Conservation (phyloP, 1,284 basidiomycete genomes). For the Sporisorium scitamineum region DNA sequence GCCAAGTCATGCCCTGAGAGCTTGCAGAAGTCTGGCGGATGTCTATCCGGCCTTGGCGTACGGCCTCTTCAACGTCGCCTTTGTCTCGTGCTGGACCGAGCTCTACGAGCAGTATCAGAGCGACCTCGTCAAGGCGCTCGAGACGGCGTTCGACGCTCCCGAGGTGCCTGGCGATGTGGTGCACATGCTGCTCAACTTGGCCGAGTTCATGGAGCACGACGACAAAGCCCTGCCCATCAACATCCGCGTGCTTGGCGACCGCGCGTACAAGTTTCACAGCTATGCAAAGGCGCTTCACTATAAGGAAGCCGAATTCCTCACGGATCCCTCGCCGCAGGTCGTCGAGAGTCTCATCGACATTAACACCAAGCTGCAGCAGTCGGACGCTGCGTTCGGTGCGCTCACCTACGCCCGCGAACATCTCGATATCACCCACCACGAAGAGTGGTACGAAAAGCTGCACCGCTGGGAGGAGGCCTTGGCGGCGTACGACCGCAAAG, state of each 20-base stretch:
- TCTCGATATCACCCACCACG: constrained; percentile 84
- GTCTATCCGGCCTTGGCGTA: constrained; percentile 90
- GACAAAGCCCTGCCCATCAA: constrained; percentile 96
- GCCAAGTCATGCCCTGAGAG: constrained; percentile 94
- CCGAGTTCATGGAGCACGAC: constrained; percentile 99
- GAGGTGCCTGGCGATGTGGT: constrained; percentile 89
- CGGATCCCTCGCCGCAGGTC: constrained; percentile 82
- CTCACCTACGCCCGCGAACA: constrained; percentile 66
- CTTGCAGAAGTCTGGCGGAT: constrained; percentile 93
- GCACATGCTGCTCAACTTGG: constrained; percentile 93
- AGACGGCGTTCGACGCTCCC: constrained; percentile 84
- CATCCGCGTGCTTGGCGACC: constrained; percentile 90
- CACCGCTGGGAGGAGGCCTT: constrained; percentile 97
- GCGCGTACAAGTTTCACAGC: constrained; percentile 89
- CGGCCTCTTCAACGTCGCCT: constrained; percentile 97
- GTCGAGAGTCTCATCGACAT: constrained; percentile 96
- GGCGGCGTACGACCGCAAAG: constrained; percentile 84
- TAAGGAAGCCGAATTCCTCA: constrained; percentile 97
- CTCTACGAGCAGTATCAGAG: constrained; percentile 78
- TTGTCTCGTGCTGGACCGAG: constrained; percentile 97
- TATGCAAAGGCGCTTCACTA: constrained; percentile 99
- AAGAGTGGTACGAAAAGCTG: constrained; percentile 97
- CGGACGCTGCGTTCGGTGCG: constrained; percentile 67
- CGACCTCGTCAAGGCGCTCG: constrained; percentile 85
- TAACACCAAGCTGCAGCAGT: constrained; percentile 94